Percentiles rank a stretch among this genome's conserved stretches.
These are phyloP conservation scores for Dipteronia dyeriana DNA, from an alignment of 345 rosid species.

Conservation along the genomic window DNA sequence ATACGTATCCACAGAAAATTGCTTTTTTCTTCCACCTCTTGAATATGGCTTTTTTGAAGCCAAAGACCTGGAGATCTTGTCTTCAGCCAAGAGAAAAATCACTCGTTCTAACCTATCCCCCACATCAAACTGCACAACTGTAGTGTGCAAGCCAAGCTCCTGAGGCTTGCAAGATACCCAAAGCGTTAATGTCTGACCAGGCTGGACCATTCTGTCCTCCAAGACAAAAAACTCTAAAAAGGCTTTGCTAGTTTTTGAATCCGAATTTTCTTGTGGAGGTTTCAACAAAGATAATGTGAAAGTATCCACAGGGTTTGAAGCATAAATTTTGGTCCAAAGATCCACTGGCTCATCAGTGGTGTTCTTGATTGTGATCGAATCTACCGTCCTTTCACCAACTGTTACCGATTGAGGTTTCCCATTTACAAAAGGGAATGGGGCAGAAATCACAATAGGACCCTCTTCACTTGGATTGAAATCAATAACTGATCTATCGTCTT, in stretches of 20 bases:
- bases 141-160: slow-evolving; percentile 68
- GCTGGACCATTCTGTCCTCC: slow-evolving; percentile 83
- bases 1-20: slow-evolving; percentile 42
- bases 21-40: slow-evolving; percentile 51
- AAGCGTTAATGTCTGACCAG: slow-evolving; percentile 57
- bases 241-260: slow-evolving; percentile 20
- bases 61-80: slow-evolving; percentile 65
- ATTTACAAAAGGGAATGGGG: slow-evolving; percentile 60
- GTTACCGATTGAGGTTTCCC: slow-evolving; percentile 65
- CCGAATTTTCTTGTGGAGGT: slow-evolving; percentile 47
- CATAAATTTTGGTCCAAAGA: slow-evolving; percentile 65
- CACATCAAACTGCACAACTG: slow-evolving; percentile 60
- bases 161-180: slow-evolving; percentile 81
- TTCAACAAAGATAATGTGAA: slow-evolving; percentile 69
- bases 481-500: slow-evolving; percentile 53
- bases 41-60: slow-evolving; percentile 56
- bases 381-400: slow-evolving; percentile 57
- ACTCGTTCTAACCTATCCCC: slow-evolving; percentile 65
- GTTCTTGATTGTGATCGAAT: slow-evolving; percentile 58
- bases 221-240: slow-evolving; percentile 49
- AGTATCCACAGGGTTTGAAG: slow-evolving; percentile 57
- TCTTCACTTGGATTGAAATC: slow-evolving; percentile 49
- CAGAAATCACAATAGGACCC: slow-evolving; percentile 62
- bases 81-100: slow-evolving; percentile 75
- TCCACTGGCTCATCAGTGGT: slow-evolving; percentile 55